Percentiles rank a stretch among this genome's conserved stretches.
Evolutionary conservation across 2,329 filamentous ascomycete species (phyloP).

Genomic region (Colletotrichum eremochloae): DNA sequence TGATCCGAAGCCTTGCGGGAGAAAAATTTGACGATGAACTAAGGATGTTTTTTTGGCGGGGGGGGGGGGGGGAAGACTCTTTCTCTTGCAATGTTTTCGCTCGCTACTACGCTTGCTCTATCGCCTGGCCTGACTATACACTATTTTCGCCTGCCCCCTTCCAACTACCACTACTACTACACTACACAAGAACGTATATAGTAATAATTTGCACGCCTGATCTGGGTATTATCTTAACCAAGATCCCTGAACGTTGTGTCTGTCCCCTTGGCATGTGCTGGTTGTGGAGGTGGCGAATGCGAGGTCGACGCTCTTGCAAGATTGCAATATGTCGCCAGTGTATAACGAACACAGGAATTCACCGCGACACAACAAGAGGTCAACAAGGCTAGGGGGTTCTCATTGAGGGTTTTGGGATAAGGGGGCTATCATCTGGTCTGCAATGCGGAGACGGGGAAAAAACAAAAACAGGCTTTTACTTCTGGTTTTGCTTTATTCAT

Average conservation of each 20-base stretch:
- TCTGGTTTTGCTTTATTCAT: not conserved
- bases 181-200: conserved; percentile 42
- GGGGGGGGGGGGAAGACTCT: not conserved
- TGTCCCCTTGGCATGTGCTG: not conserved
- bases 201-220: conserved; percentile 42
- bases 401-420: too few relatives aligned
- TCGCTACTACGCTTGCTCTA: conserved; percentile 16
- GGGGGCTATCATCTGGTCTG: not conserved
- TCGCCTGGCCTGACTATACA: conserved; percentile 15
- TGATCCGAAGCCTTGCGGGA: conserved; percentile 25
- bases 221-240: not conserved
- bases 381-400: not conserved
- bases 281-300: not conserved
- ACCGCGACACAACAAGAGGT: too few relatives aligned
- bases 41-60: conserved; percentile 3
- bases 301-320: not conserved
- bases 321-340: not conserved
- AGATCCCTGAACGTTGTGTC: not conserved
- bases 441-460: not conserved
- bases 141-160: not conserved
- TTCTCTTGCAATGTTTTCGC: conserved; percentile 1
- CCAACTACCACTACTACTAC: conserved; percentile 11
- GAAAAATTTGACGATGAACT: conserved; percentile 32
- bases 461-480: not conserved
- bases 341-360: not conserved